Base-by-base conservation (phyloP, 176 grass and related monocot genomes). In the Olyra latifolia region DNA sequence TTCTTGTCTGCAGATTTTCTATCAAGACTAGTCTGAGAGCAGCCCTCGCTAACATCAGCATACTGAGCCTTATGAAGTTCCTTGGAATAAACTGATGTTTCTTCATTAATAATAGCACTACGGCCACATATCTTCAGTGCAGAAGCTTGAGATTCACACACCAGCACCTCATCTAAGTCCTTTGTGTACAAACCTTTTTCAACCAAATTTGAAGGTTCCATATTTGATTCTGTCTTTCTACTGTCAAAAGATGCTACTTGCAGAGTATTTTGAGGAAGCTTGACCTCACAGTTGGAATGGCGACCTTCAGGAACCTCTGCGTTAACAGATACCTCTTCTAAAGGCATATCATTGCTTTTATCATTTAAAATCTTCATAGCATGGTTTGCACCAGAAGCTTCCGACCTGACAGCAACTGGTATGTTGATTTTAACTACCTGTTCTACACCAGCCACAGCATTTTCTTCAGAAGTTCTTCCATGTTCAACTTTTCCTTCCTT, bases 401-500 rank as follows among this genome's bases (percentile, higher is more conserved):
- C 73, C 48, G 81, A 62, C 53, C 62, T 72, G 76, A 64, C 52
- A 48, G 35, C 22, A 63, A 57, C 54, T 53, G 69, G 75, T 41
- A 62, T 71, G 30, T 38, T 55, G 28, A 52, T 77, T 83, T 75
- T 41, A 69, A 43, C 47, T 64, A 44, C 64, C 6, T 35, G n/a
- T 59, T 87, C 49, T 78, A 30, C 83, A 87, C 82, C 80, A 70
- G 67, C 63, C 20, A 65, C 72, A 7, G 64, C n/a, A 73, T 82
- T 87, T 53, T 83, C 87, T 56, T 72, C 80, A 75, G 67, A 79
- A 43, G 71, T n/a, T 80, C 38, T 79, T 64, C 41, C 48, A 17
- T 82, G 49, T 44, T 89, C 86, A 62, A 74, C n/a, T 43, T 65
- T 66, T 66, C 45, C 84, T 84, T 58, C 69, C 55, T 79, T 85